phyloP scores from a whole-genome alignment of 768 basidiomycete species.

The Tephrocybe sp. region DNA sequence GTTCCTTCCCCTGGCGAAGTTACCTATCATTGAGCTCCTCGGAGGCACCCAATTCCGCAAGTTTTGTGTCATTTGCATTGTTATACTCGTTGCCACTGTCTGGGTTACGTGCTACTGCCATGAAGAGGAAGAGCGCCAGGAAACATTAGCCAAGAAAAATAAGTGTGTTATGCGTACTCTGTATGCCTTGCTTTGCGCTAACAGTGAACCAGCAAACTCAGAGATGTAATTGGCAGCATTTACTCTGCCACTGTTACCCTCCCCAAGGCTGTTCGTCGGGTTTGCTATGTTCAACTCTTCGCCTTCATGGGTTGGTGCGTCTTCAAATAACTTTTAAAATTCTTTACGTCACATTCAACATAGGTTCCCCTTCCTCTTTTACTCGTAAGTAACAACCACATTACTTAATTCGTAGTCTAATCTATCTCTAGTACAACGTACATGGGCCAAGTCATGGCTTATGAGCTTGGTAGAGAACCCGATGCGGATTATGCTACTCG shows the following conservation, averaged over 20 bases:
- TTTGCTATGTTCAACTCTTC: conserved; percentile 91
- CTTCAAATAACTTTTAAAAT: not conserved
- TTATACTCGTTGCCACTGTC: conserved; percentile 77
- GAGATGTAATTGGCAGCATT: conserved; percentile 81
- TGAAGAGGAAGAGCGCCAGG: conserved; percentile 69
- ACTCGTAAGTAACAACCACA: conserved; percentile 51
- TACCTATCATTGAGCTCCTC: conserved; percentile 75
- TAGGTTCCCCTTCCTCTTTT: conserved; percentile 96
- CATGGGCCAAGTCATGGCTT: conserved; percentile 91
- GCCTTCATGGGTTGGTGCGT: conserved; percentile 95
- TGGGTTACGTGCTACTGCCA: conserved; percentile 87
- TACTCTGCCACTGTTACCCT: conserved; percentile 67
- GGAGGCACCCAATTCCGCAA: conserved; percentile 96
- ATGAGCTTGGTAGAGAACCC: conserved; percentile 69
- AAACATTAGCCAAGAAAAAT: conserved; percentile 32
- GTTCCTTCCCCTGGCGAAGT: conserved; percentile 80
- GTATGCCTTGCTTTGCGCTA: not conserved
- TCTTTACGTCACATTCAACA: conserved; percentile 1
- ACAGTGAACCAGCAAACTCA: conserved; percentile 42
- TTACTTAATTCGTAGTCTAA: not conserved
- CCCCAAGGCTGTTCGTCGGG: conserved; percentile 80
- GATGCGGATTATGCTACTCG: conserved; percentile 82
- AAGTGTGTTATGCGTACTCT: conserved; percentile 27
- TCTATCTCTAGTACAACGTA: conserved; percentile 71
- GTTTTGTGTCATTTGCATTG: conserved; percentile 84